Conservation (phyloP, 2,329 filamentous ascomycete species). For the Scedosporium minutisporum region DNA sequence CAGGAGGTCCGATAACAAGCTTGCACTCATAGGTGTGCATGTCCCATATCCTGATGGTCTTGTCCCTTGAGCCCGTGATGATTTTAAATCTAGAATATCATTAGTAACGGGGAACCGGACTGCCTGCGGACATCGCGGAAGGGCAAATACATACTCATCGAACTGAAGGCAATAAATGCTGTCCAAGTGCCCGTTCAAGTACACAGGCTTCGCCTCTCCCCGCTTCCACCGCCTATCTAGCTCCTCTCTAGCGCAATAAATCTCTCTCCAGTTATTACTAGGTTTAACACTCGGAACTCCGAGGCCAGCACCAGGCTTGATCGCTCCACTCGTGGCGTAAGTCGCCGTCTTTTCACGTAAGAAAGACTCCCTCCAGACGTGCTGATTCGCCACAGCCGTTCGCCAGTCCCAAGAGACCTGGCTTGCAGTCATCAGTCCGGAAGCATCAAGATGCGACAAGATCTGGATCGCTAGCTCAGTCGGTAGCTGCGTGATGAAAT, state of each 20-base stretch:
- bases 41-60: conserved; percentile 94
- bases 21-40: conserved; percentile 78
- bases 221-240: conserved; percentile 73
- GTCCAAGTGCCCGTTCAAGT: conserved; percentile 86
- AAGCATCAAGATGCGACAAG: conserved; percentile 44
- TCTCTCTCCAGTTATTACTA: conserved; percentile 72
- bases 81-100: conserved; percentile 64
- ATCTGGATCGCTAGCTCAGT: conserved; percentile 50
- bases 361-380: conserved; percentile 57
- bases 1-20: conserved; percentile 74
- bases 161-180: conserved; percentile 98
- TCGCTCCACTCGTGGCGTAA: conserved; percentile 45
- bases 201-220: conserved; percentile 70
- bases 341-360: conserved; percentile 50
- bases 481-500: conserved; percentile 48
- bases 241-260: conserved; percentile 68
- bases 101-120: conserved; percentile 21
- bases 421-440: conserved; percentile 37
- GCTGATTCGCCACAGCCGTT: conserved; percentile 36
- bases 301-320: conserved; percentile 44
- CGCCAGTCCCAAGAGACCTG: conserved; percentile 44
- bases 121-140: background rate
- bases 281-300: conserved; percentile 46
- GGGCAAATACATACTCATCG: conserved; percentile 60
- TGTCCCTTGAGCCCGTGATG: conserved; percentile 90